Evolutionary conservation across 2,329 filamentous ascomycete genomes (phyloP).

Genomic region (Phialocephala subalpina): DNA sequence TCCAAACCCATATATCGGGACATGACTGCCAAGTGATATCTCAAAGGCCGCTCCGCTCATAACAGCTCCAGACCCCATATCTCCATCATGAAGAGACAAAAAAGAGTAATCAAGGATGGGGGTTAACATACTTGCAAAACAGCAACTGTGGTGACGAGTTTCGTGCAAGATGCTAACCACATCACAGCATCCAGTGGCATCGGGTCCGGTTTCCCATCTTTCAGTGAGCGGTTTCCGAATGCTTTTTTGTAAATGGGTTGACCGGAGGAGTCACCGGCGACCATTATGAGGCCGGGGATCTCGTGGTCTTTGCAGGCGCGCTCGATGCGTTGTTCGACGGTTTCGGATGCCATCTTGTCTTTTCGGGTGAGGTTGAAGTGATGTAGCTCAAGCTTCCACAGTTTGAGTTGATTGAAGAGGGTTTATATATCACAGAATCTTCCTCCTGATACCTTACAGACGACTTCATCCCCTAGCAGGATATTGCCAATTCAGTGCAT

Average conservation of each 20-base stretch:
- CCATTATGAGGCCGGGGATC: conserved; percentile 34
- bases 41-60: too few relatives aligned
- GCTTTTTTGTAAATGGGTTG: conserved; percentile 46
- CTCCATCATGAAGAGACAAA: too few relatives aligned
- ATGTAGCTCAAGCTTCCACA: not conserved
- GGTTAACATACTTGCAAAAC: too few relatives aligned
- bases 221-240: conserved; percentile 49
- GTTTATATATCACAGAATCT: too few relatives aligned
- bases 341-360: not conserved
- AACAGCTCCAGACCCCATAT: too few relatives aligned
- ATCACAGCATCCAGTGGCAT: conserved; percentile 69
- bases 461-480: too few relatives aligned
- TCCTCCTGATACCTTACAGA: too few relatives aligned
- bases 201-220: conserved; percentile 59
- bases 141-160: conserved; percentile 59
- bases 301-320: conserved; percentile 29
- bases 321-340: conserved; percentile 33
- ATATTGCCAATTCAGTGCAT: too few relatives aligned
- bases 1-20: too few relatives aligned
- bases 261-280: conserved; percentile 31
- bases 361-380: not conserved
- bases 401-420: too few relatives aligned
- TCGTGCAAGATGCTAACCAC: conserved; percentile 66
- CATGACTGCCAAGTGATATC: too few relatives aligned
- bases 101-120: too few relatives aligned